phyloP scores from a whole-genome alignment of 345 rosid species.

The Isatis tinctoria region DNA sequence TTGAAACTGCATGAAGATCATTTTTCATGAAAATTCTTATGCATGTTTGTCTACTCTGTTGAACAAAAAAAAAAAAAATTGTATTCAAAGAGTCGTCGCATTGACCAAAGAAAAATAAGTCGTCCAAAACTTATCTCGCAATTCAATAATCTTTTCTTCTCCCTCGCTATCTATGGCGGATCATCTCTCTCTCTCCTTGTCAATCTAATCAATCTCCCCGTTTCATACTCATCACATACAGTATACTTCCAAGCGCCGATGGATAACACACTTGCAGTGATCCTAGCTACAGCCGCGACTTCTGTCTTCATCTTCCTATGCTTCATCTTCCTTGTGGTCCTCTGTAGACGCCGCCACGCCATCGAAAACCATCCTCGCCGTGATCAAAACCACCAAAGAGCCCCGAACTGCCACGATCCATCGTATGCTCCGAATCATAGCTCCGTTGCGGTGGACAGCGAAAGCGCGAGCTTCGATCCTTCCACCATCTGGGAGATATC shows the following conservation, averaged over 20 bases:
- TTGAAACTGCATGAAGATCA: no score
- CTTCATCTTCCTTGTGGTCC: slow-evolving; percentile 14
- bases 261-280: background rate
- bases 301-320: slow-evolving; percentile 28
- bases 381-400: background rate
- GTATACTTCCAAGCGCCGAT: slow-evolving; percentile 15
- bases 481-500: slow-evolving; percentile 46
- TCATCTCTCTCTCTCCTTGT: background rate
- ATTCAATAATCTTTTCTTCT: background rate
- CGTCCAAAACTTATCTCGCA: background rate
- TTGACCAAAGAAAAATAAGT: background rate
- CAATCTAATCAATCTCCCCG: background rate
- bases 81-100: background rate
- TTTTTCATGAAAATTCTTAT: no score
- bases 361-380: slow-evolving; percentile 15
- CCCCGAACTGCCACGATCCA: slow-evolving; percentile 10
- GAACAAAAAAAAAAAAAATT: no score
- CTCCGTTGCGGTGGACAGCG: slow-evolving; percentile 18
- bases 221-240: background rate
- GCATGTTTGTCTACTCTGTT: no score
- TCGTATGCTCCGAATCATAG: background rate
- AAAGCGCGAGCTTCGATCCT: slow-evolving; percentile 61
- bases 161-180: slow-evolving; percentile 32
- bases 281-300: slow-evolving; percentile 32
- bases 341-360: slow-evolving; percentile 29